Conservation (phyloP, 1,284 basidiomycete genomes). For the Pascua guehoae region DNA sequence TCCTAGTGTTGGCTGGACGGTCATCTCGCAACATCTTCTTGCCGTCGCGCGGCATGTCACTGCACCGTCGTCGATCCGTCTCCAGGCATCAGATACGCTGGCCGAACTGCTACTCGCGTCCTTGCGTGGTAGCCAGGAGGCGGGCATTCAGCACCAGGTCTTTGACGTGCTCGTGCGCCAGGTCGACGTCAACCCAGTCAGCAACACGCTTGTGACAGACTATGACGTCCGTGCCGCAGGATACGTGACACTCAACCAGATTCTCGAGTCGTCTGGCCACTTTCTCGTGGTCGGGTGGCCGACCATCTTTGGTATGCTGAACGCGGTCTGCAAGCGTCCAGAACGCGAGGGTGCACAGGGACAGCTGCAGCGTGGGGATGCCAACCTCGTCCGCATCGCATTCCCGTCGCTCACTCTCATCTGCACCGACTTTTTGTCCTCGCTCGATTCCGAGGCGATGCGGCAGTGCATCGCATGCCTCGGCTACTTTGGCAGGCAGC, state of each 20-base stretch:
- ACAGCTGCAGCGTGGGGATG: constrained; percentile 27
- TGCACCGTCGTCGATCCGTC: constrained; percentile 72
- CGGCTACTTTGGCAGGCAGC: constrained; percentile 83
- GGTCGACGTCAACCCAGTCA: constrained; percentile 55
- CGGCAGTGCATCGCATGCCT: constrained; percentile 83
- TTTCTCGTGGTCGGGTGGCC: constrained; percentile 88
- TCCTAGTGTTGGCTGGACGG: constrained; percentile 79
- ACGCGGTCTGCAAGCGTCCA: constrained; percentile 62
- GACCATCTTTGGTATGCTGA: constrained; percentile 83
- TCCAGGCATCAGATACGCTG: constrained; percentile 81
- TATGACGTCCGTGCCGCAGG: constrained; percentile 80
- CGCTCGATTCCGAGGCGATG: constrained; percentile 73
- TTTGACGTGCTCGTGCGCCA: constrained; percentile 77
- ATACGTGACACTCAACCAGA: constrained; percentile 80
- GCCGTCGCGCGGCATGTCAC: constrained; percentile 60
- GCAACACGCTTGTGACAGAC: constrained; percentile 37
- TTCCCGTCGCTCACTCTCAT: constrained; percentile 92
- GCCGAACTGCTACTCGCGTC: constrained; percentile 70
- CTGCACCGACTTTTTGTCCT: constrained; percentile 79
- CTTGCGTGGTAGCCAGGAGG: constrained; percentile 58
- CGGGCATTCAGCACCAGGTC: constrained; percentile 72
- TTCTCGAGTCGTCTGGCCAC: constrained; percentile 86
- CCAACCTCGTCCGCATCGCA: constrained; percentile 59
- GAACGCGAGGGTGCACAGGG: neutral
- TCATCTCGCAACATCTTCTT: constrained; percentile 72